Evolutionary conservation across 768 basidiomycete species (phyloP).

Genomic region (Collybiopsis luxurians): DNA sequence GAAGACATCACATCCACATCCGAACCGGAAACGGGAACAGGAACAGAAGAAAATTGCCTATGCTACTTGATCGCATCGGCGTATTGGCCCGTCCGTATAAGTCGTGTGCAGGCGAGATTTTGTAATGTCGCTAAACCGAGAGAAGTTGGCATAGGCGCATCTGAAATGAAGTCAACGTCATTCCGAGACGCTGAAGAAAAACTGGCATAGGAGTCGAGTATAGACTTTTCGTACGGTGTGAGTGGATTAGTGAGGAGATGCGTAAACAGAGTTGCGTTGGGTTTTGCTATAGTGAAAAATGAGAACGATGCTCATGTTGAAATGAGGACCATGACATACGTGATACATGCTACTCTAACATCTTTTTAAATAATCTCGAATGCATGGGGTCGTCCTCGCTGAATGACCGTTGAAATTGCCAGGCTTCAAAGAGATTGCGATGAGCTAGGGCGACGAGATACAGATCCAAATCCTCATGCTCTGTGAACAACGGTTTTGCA

Average conservation of each 20-base stretch:
- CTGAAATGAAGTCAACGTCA: slow-evolving; percentile 37
- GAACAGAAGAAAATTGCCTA: slow-evolving; percentile 42
- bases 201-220: slow-evolving; percentile 57
- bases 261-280: slow-evolving; percentile 53
- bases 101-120: slow-evolving; percentile 75
- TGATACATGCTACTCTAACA: slow-evolving; percentile 65
- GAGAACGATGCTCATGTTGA: not conserved
- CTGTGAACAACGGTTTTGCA: slow-evolving; percentile 66
- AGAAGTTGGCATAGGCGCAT: slow-evolving; percentile 31
- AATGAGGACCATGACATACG: slow-evolving; percentile 44
- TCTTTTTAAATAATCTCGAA: slow-evolving; percentile 49
- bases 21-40: slow-evolving; percentile 20
- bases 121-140: slow-evolving; percentile 58
- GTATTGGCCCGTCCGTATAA: slow-evolving; percentile 70
- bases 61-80: slow-evolving; percentile 76
- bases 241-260: slow-evolving; percentile 67
- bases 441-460: slow-evolving; percentile 69
- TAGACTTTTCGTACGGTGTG: slow-evolving; percentile 58
- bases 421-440: slow-evolving; percentile 63
- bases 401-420: slow-evolving; percentile 74
- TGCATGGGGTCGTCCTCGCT: slow-evolving; percentile 55
- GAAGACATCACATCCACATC: too few relatives aligned
- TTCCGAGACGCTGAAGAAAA: not conserved
- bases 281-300: slow-evolving; percentile 43
- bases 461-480: slow-evolving; percentile 68